These are phyloP conservation scores for Citrus cavaleriei DNA, from an alignment of 345 rosid species.

Conservation along the genomic window DNA sequence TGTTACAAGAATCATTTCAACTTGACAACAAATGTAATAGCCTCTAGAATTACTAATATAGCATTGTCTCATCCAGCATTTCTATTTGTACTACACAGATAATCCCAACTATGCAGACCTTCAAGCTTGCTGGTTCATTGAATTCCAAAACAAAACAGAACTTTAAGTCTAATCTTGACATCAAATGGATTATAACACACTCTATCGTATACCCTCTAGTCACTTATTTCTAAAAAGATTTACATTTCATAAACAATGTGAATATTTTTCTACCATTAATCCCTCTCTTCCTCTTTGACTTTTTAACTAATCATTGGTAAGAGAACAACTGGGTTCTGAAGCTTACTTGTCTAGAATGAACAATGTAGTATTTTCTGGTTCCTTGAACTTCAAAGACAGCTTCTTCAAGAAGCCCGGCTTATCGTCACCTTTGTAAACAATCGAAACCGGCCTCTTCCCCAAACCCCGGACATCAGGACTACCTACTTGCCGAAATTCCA, in stretches of 20 bases:
- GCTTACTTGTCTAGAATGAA: constrained; percentile 94
- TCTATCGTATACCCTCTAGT: not conserved
- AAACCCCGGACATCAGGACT: constrained; percentile 67
- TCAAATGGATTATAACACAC: not conserved
- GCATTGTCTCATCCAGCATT: not conserved
- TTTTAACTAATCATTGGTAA: not conserved
- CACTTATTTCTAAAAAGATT: not conserved
- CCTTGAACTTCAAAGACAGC: constrained; percentile 80
- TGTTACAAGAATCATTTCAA: not conserved
- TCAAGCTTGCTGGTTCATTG: not conserved
- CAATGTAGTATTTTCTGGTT: constrained; percentile 77
- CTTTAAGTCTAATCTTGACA: not conserved
- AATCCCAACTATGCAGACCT: not conserved
- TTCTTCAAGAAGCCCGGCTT: constrained; percentile 87
- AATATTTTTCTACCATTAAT: not conserved
- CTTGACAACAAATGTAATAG: not conserved
- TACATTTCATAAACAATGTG: not conserved
- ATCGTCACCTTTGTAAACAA: constrained; percentile 67
- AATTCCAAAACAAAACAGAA: not conserved
- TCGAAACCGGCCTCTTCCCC: constrained; percentile 62
- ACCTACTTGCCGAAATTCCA: constrained; percentile 67
- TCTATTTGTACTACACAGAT: not conserved
- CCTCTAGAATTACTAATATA: not conserved
- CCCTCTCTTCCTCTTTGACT: not conserved
- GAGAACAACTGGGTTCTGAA: constrained; percentile 9